phyloP scores from a whole-genome alignment of 208 protist genomes.

The Sergeia podlipaevii region DNA sequence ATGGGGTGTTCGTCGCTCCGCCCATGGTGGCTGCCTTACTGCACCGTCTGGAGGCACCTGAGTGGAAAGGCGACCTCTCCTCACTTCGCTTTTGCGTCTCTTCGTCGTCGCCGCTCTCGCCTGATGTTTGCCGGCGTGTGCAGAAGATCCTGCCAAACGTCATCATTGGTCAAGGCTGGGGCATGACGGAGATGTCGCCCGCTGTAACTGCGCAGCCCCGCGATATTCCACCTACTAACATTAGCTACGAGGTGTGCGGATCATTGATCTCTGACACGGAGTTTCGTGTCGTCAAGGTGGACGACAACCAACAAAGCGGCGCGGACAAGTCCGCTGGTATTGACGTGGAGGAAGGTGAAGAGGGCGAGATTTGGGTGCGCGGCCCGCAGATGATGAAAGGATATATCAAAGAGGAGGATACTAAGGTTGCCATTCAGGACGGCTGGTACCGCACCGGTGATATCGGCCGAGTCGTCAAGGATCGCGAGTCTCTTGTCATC shows the following conservation, averaged over 20 bases:
- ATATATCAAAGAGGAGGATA: conserved; percentile 62
- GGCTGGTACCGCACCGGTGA: conserved; percentile 76
- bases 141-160: conserved; percentile 3
- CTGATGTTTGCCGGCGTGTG: conserved; percentile 15
- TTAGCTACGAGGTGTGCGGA: background rate
- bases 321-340: conserved; percentile 8
- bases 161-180: conserved; percentile 42
- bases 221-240: background rate
- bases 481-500: conserved; percentile 39
- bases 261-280: conserved; percentile 12
- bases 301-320: conserved; percentile 8
- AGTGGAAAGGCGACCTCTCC: conserved; percentile 21
- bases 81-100: conserved; percentile 12
- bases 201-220: conserved; percentile 2
- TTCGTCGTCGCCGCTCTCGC: conserved; percentile 43
- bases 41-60: conserved; percentile 32
- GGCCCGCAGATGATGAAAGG: conserved; percentile 76
- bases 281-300: conserved; percentile 10
- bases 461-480: conserved; percentile 45
- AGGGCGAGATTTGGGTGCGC: conserved; percentile 42
- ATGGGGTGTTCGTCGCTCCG: conserved; percentile 33
- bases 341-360: background rate
- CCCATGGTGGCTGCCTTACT: conserved; percentile 46
- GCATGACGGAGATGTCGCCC: conserved; percentile 56
- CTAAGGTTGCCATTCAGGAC: conserved; percentile 32